Evolutionary conservation across 768 basidiomycete genomes (phyloP).

Genomic region (Leccinellum rugosiceps): DNA sequence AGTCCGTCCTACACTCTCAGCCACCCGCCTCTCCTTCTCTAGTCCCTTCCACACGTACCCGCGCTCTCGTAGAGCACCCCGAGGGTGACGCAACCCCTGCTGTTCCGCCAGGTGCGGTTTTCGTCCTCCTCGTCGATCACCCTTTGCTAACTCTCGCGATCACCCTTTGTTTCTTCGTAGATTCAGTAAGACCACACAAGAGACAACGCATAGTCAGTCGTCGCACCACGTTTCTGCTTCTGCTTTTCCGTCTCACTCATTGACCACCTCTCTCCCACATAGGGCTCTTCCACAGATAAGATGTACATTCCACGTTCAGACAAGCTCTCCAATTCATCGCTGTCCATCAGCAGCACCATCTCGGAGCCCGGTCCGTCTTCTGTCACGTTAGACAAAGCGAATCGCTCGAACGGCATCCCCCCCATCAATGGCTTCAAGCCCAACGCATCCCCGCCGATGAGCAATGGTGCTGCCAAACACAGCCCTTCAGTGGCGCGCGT

Average conservation of each 20-base stretch:
- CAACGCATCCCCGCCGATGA: conserved; percentile 38
- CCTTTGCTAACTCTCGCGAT: neutral
- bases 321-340: conserved; percentile 42
- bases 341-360: conserved; percentile 43
- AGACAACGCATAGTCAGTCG: conserved; percentile 59
- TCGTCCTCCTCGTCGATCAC: neutral
- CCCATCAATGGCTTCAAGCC: conserved; percentile 43
- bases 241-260: conserved; percentile 20
- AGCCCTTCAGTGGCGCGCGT: conserved; percentile 54
- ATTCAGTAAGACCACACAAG: conserved; percentile 60
- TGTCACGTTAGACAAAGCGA: conserved; percentile 32
- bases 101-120: conserved; percentile 23
- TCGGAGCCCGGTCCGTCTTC: conserved; percentile 55
- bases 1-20: conserved; percentile 25
- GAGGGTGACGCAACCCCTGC: conserved; percentile 31
- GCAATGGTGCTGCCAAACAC: conserved; percentile 52
- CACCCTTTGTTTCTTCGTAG: conserved; percentile 27
- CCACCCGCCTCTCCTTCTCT: conserved; percentile 43
- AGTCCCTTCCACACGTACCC: conserved; percentile 62
- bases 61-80: conserved; percentile 59
- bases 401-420: conserved; percentile 32
- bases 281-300: conserved; percentile 33
- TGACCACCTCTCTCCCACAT: conserved; percentile 22
- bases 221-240: conserved; percentile 34
- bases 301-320: conserved; percentile 56